These are phyloP conservation scores for Penicillium ucsense DNA, from an alignment of 495 filamentous ascomycete species.

Conservation along the genomic window DNA sequence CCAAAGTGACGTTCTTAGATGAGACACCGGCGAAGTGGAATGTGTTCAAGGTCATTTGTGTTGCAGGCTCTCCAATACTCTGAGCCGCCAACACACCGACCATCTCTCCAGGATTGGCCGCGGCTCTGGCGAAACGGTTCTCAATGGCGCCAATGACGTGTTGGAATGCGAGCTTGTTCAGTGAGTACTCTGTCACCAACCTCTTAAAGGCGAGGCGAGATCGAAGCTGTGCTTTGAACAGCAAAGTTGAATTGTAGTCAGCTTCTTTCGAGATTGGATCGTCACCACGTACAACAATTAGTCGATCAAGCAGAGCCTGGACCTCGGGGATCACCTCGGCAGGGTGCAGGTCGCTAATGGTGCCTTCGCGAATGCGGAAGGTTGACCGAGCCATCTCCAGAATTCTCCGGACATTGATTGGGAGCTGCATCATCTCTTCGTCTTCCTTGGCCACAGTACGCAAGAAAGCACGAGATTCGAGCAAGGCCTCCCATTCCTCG, in stretches of 20 bases:
- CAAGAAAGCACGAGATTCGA: slow-evolving; percentile 63
- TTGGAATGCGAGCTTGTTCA: slow-evolving; percentile 88
- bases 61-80: slow-evolving; percentile 97
- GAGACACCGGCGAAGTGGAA: slow-evolving; percentile 99
- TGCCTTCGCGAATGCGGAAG: slow-evolving; percentile 77
- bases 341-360: slow-evolving; percentile 85
- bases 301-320: slow-evolving; percentile 58
- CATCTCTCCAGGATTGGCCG: slow-evolving; percentile 91
- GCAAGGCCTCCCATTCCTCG: slow-evolving; percentile 74
- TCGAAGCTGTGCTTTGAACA: slow-evolving; percentile 87
- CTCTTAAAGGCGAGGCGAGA: slow-evolving; percentile 88
- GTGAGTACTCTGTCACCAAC: slow-evolving; percentile 67
- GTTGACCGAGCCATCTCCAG: slow-evolving; percentile 81
- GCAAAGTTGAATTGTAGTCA: slow-evolving; percentile 71
- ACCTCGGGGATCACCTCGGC: slow-evolving; percentile 79
- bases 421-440: slow-evolving; percentile 77
- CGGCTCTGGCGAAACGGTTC: slow-evolving; percentile 68
- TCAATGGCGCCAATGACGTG: slow-evolving; percentile 89
- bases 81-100: slow-evolving; percentile 96
- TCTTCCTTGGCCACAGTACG: slow-evolving; percentile 58
- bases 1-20: slow-evolving; percentile 97
- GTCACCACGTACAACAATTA: slow-evolving; percentile 75
- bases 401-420: slow-evolving; percentile 82
- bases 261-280: slow-evolving; percentile 78
- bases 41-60: slow-evolving; percentile 98